Base-by-base conservation (phyloP, 2,329 filamentous ascomycete genomes). In the Talaromyces sp. region DNA sequence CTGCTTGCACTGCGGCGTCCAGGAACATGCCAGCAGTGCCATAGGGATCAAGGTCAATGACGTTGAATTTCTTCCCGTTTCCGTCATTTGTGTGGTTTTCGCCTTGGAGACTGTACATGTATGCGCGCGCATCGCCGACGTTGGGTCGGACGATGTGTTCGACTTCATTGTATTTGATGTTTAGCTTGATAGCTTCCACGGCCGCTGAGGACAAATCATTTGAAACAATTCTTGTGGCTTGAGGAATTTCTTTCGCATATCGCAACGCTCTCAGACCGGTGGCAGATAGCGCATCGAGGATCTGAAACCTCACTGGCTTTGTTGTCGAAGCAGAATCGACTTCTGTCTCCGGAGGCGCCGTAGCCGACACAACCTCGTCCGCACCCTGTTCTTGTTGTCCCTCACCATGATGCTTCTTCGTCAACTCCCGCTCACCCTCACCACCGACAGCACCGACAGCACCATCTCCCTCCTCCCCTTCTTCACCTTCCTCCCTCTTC, bases 41-140 rank as follows among this genome's bases (percentile, higher is more conserved):
- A 72, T 99, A 99, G 0, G 95, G 95, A 75, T 99, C 95, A 35
- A 99, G 85, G 75, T 99, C 95, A 68, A 99, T 95, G 24, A 97
- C 93, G 76, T 98, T 92, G 76, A 96, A 99, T 71, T 85, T 88
- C 73, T 56, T 56, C 33, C 52, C 31, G 31, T 14, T 56, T 16
- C 87, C 70, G 39, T 76, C 67, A 64, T 75, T 70, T 6, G 67
- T 63, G 43, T 66, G 80, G 8, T 76, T 52, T 77, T 70, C 62
- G 79, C 74, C 52, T 70, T 73, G 70, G 62, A 87, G 81, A 67
- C 85, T 85, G 76, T 98, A 97, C 94, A 99, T 98, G 78, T 96
- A 92, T 3, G 87, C 88, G 56, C 95, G 86, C 0, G 95, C 95
- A 79, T 98, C 94, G 52, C 91, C 90, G 39, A 89, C 88, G 37